A percentile compares a stretch with the other conserved stretches of the same genome.
phyloP scores from a whole-genome alignment of 331 rosid genomes.

The Malus hybrid region DNA sequence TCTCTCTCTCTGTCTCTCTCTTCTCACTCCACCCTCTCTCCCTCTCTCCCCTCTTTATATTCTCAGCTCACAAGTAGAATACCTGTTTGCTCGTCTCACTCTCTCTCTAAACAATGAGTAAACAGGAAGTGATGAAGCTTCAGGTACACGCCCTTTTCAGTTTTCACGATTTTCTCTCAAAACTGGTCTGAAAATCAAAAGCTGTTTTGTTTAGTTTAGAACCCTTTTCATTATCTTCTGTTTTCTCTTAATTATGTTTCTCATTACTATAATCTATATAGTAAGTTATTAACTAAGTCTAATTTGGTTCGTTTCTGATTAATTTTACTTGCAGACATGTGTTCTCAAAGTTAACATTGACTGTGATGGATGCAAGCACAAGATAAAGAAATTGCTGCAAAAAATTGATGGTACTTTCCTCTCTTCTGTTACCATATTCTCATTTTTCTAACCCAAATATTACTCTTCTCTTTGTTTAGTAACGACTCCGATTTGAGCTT shows the following conservation, averaged over 20 bases:
- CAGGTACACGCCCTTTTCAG: constrained; percentile 39
- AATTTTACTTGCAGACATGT: constrained; percentile 44
- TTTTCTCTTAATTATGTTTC: too few species aligned
- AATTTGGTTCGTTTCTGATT: not conserved
- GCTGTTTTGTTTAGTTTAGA: too few species aligned
- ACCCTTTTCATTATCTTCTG: too few species aligned
- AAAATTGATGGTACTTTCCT: constrained; percentile 67
- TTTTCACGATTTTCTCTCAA: constrained; percentile 1
- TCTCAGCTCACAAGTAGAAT: constrained; percentile 6
- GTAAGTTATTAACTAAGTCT: not conserved
- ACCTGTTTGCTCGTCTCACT: not conserved
- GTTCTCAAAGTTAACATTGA: constrained; percentile 69
- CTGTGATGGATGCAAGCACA: constrained; percentile 82
- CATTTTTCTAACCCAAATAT: not conserved
- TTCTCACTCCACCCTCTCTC: constrained; percentile 11
- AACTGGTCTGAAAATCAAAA: not conserved
- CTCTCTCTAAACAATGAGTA: constrained; percentile 45
- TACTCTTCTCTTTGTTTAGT: too few species aligned
- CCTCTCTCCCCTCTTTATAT: not conserved
- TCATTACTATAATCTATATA: too few species aligned
- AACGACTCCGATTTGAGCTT: too few species aligned
- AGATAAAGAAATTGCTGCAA: constrained; percentile 72
- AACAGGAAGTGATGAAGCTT: constrained; percentile 66
- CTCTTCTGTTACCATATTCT: too few species aligned
- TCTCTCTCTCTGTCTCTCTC: constrained; percentile 4